Base-by-base conservation (phyloP, 192 early-diverging fungal genomes). In the Powellomyces hirtus region DNA sequence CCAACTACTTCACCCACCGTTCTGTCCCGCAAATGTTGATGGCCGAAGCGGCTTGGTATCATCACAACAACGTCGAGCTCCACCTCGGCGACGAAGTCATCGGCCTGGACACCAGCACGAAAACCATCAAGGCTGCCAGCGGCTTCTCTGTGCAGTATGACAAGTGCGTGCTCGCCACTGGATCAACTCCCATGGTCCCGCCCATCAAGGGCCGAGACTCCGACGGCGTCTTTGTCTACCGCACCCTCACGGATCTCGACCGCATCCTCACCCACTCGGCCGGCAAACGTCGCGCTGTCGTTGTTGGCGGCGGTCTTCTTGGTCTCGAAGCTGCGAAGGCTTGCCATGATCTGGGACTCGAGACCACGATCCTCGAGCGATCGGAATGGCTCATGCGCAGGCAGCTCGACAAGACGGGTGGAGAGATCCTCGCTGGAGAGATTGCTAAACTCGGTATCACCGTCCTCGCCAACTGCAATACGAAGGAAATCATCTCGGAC, bases 251-350 rank as follows among this genome's bases (percentile, higher is more conserved):
- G 33, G 88, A 89, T 64, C 50, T 90, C n/a, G 52, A 82, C 10
- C 29, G 31, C 34, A 90, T 89, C 14, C 81, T 82, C 26, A 57
- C 64, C 4, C 81, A 75, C 61, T 59, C 84, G 20, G 27, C 75
- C 11, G 61, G 60, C 6, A 67, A 74, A 34, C 83, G 70, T 58
- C 45, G 68, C 33, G 88, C 85, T n/a, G 81, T 81, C 24, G 79
- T 89, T 26, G 63, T 89, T 42, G 88, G 88, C 24, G 88, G 88
- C 33, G 88, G 88, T n/a, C 68, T 89, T 35, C 75, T 89, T 29
- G 88, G 88, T 10, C 62, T 89, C n/a, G 88, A 89, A 66, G 88
- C 88, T 24, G 88, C 88, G 34, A 84, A 86, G 51, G 88, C 88
- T 29, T 73, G 76, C 27, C 62, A 62, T 30, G 84, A 89, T 61